These are phyloP conservation scores for Penicillium turbatum DNA, from an alignment of 495 filamentous ascomycete species.

Conservation along the genomic window DNA sequence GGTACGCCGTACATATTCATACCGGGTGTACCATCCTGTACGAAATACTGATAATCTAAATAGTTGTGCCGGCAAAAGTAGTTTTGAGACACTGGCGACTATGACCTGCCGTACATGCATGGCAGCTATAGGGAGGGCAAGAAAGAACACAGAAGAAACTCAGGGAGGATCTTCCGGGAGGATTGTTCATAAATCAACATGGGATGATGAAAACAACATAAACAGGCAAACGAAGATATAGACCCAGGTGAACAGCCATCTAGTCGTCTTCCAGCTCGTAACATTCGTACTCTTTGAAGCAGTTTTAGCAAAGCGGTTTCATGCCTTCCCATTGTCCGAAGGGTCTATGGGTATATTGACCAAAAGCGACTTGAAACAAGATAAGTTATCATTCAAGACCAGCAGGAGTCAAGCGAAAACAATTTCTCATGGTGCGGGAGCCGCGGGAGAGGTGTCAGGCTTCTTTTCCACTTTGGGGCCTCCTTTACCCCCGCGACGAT, in stretches of 20 bases:
- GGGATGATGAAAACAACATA: no score
- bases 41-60: no score
- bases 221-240: no score
- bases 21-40: no score
- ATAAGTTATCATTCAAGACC: not conserved
- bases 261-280: no score
- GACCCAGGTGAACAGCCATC: no score
- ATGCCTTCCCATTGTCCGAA: not conserved
- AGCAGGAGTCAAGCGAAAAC: not conserved
- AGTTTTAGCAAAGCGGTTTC: not conserved
- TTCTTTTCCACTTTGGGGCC: slow-evolving; percentile 38
- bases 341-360: not conserved
- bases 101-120: no score
- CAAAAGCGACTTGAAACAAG: not conserved
- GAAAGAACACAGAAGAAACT: no score
- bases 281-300: not conserved
- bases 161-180: no score
- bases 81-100: not conserved
- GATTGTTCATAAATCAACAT: no score
- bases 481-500: slow-evolving; percentile 24
- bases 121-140: no score
- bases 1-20: no score
- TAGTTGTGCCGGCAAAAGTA: not conserved
- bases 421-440: slow-evolving; percentile 15
- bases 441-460: slow-evolving; percentile 22